Percentiles rank a stretch among this genome's conserved stretches.
phyloP scores from a whole-genome alignment of 2,329 filamentous ascomycete genomes.

The Sclerotinia borealis region DNA sequence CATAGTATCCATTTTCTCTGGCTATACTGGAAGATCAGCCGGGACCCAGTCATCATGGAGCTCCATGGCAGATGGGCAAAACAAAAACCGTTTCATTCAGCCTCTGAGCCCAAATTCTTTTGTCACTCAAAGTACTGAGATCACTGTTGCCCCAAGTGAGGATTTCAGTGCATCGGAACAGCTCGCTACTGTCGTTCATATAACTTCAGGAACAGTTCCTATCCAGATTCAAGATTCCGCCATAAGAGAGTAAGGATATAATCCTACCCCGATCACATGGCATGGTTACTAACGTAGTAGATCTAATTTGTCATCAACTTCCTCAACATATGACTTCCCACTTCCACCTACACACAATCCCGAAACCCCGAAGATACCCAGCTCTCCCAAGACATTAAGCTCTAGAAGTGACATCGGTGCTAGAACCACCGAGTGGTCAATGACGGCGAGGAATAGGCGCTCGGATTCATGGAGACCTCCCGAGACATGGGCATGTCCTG shows the following conservation, averaged over 20 bases:
- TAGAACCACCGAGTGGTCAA: conserved; percentile 13
- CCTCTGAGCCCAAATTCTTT: conserved; percentile 39
- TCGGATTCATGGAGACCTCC: conserved; percentile 24
- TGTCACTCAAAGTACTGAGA: conserved; percentile 38
- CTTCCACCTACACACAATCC: conserved; percentile 15
- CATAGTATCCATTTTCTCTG: conserved; percentile 42
- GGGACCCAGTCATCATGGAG: conserved; percentile 34
- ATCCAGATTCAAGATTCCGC: conserved; percentile 18
- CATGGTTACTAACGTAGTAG: conserved; percentile 8
- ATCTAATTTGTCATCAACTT: conserved; percentile 11
- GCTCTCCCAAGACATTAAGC: background rate
- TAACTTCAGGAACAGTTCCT: conserved; percentile 26
- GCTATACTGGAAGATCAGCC: conserved; percentile 36
- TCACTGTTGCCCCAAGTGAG: conserved; percentile 34
- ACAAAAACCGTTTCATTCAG: conserved; percentile 33
- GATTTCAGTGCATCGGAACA: conserved; percentile 31
- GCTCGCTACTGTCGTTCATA: conserved; percentile 35
- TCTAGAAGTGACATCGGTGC: conserved; percentile 5
- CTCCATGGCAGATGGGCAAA: conserved; percentile 29
- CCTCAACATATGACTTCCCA: conserved; percentile 23
- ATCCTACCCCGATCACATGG: background rate
- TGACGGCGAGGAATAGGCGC: conserved; percentile 10
- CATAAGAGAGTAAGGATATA: conserved; percentile 14
- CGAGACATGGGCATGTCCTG: conserved; percentile 20
- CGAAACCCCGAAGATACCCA: background rate